These are phyloP conservation scores for Pleurotus platypus DNA, from an alignment of 768 basidiomycete genomes.

Conservation along the genomic window DNA sequence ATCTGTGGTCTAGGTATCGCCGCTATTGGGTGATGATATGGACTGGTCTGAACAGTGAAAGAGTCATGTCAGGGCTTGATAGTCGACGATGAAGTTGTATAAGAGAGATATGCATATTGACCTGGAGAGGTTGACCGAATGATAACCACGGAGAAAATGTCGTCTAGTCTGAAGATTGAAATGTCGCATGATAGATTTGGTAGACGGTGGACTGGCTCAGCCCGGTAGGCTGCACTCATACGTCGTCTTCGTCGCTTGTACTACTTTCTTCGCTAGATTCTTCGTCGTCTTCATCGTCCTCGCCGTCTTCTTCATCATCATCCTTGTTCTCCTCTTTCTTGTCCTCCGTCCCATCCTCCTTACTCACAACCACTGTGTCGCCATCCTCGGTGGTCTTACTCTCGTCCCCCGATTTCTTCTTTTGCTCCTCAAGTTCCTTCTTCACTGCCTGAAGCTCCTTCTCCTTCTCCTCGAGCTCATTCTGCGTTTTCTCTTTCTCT, in stretches of 20 bases:
- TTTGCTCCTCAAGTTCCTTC: slow-evolving; percentile 41
- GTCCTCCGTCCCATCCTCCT: slow-evolving; percentile 25
- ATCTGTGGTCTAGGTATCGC: too few species aligned
- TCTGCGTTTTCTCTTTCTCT: slow-evolving; percentile 57
- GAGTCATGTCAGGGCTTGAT: too few species aligned
- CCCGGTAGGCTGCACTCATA: too few species aligned
- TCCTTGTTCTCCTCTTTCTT: slow-evolving; percentile 23
- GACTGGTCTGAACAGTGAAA: too few species aligned
- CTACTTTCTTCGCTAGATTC: slow-evolving; percentile 11
- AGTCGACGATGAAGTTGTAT: too few species aligned
- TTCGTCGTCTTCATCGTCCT: slow-evolving; percentile 18
- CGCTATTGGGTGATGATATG: too few species aligned
- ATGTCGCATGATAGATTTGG: too few species aligned
- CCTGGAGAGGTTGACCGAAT: too few species aligned
- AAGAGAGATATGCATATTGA: too few species aligned
- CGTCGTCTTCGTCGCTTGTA: background rate
- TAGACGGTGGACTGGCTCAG: too few species aligned
- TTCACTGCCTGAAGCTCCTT: slow-evolving; percentile 51
- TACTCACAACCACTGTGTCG: slow-evolving; percentile 16
- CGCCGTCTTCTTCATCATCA: slow-evolving; percentile 19
- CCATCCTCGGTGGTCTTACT: slow-evolving; percentile 20
- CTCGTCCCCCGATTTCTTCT: slow-evolving; percentile 22
- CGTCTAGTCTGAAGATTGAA: too few species aligned
- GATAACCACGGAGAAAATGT: too few species aligned
- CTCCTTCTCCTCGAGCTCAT: slow-evolving; percentile 65